Percentiles rank a stretch among this genome's conserved stretches.
Conservation (phyloP, 2,329 filamentous ascomycete species). For the Fusarium sarcochroum region DNA sequence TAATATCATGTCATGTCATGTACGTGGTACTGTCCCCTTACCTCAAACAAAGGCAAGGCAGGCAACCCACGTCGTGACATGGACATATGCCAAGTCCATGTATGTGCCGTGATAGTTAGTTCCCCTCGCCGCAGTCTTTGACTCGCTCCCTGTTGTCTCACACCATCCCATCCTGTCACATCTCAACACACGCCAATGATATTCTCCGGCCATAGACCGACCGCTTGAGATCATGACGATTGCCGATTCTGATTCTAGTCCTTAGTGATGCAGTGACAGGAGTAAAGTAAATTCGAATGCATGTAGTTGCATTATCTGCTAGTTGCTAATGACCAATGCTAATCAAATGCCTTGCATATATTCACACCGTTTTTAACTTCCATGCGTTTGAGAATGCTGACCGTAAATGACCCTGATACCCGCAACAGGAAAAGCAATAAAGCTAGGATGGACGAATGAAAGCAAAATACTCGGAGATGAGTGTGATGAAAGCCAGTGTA, state of each 20-base stretch:
- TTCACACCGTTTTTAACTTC: constrained; percentile 12
- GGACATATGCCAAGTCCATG: constrained; percentile 15
- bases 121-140: not conserved
- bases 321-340: constrained; percentile 2
- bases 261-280: not conserved
- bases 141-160: not conserved
- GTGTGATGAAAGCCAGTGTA: constrained; percentile 1
- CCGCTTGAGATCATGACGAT: not conserved
- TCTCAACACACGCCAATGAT: constrained; percentile 13
- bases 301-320: constrained; percentile 12
- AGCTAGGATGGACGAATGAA: constrained; percentile 4
- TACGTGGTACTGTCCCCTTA: constrained; percentile 2
- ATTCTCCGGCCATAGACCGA: constrained; percentile 8
- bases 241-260: not conserved
- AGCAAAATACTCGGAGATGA: constrained; percentile 3
- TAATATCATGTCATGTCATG: not conserved
- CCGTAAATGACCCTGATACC: constrained; percentile 20
- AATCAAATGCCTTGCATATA: not conserved
- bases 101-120: constrained; percentile 3
- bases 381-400: constrained; percentile 32
- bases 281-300: not conserved
- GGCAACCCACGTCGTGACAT: constrained; percentile 1
- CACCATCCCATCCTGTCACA: constrained; percentile 19
- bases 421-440: constrained; percentile 15
- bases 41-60: not conserved